phyloP scores from a whole-genome alignment of 345 rosid genomes.

The Arabis hirsuta region DNA sequence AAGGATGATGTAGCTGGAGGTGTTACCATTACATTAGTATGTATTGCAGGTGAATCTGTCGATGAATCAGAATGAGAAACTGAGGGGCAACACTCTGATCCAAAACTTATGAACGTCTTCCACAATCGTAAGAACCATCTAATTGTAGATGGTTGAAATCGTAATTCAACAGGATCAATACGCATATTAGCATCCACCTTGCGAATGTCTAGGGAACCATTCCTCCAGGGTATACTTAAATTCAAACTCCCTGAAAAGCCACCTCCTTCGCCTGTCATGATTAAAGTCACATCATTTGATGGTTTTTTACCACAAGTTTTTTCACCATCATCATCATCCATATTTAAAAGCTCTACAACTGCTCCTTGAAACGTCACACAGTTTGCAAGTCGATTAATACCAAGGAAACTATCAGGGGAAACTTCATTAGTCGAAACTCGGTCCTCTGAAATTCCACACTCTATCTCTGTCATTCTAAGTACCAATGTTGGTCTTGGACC shows the following conservation, averaged over 20 bases:
- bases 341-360: slow-evolving; percentile 67
- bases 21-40: slow-evolving; percentile 43
- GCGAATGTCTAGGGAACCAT: slow-evolving; percentile 90
- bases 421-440: slow-evolving; percentile 39
- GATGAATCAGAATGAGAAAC: slow-evolving; percentile 52
- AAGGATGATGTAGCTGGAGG: slow-evolving; percentile 47
- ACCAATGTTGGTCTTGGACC: slow-evolving; percentile 57
- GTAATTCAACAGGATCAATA: slow-evolving; percentile 77
- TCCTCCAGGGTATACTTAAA: slow-evolving; percentile 91
- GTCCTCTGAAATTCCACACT: slow-evolving; percentile 84
- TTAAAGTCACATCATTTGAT: slow-evolving; percentile 52
- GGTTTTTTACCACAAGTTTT: slow-evolving; percentile 33
- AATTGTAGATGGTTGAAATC: slow-evolving; percentile 69
- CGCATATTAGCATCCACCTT: slow-evolving; percentile 81
- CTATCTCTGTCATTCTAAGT: slow-evolving; percentile 66
- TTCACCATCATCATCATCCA: slow-evolving; percentile 51
- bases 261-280: slow-evolving; percentile 65
- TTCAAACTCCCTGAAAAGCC: slow-evolving; percentile 84
- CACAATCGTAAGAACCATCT: slow-evolving; percentile 68
- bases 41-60: slow-evolving; percentile 37
- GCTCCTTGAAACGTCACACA: slow-evolving; percentile 85
- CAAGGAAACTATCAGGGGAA: slow-evolving; percentile 62
- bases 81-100: slow-evolving; percentile 52
- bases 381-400: slow-evolving; percentile 67
- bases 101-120: slow-evolving; percentile 53